These are phyloP conservation scores for Monsonia emarginata DNA, from an alignment of 441 rosid genomes.

Conservation along the genomic window DNA sequence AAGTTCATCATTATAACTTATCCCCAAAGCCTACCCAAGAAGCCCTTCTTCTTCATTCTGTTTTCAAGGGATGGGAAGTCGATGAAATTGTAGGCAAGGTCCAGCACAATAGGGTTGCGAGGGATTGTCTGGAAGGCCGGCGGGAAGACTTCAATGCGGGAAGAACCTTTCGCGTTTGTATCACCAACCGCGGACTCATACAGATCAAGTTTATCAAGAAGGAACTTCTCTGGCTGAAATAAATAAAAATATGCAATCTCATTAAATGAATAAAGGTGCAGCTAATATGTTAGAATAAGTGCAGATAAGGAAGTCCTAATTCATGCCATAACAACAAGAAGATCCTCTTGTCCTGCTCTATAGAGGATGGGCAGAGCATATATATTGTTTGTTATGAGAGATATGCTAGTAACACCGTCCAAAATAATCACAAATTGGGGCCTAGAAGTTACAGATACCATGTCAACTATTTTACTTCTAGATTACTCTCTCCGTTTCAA, in stretches of 20 bases:
- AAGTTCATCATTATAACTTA: slow-evolving; percentile 19
- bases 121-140: slow-evolving; percentile 59
- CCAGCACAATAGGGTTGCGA: slow-evolving; percentile 75
- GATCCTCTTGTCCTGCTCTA: background rate
- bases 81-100: slow-evolving; percentile 53
- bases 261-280: background rate
- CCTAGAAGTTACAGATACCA: background rate
- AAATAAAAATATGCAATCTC: background rate
- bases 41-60: slow-evolving; percentile 80
- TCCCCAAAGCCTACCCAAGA: slow-evolving; percentile 64
- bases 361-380: background rate
- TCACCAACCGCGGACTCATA: slow-evolving; percentile 77
- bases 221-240: slow-evolving; percentile 60
- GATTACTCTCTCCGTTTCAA: no score
- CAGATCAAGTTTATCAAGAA: slow-evolving; percentile 64
- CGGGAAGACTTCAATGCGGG: slow-evolving; percentile 75
- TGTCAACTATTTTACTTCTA: background rate
- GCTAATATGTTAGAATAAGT: no score
- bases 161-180: slow-evolving; percentile 40
- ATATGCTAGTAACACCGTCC: background rate
- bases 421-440: background rate
- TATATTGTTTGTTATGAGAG: background rate
- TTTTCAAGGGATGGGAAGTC: slow-evolving; percentile 75
- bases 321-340: no score
- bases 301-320: no score